Evolutionary conservation across 768 basidiomycete genomes (phyloP).

Genomic region (Coprinopsis sp.): DNA sequence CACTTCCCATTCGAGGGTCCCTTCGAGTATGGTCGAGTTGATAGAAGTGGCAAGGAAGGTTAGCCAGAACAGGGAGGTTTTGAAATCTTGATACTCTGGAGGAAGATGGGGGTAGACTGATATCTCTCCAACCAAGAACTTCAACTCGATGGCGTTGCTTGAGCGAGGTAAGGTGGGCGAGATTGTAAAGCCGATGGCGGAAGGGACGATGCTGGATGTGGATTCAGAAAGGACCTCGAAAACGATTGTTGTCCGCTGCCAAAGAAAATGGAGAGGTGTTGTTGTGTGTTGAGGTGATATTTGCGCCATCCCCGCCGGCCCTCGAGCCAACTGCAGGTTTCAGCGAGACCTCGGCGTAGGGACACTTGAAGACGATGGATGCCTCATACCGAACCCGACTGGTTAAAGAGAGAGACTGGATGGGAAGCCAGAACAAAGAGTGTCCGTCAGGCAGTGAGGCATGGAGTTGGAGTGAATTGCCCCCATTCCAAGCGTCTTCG

Average conservation of each 20-base stretch:
- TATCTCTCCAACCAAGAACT: conserved; percentile 60
- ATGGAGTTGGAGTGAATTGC: conserved; percentile 49
- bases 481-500: conserved; percentile 70
- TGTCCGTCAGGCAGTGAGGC: conserved; percentile 40
- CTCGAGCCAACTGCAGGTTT: conserved; percentile 19
- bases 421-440: conserved; percentile 58
- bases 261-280: conserved; percentile 36
- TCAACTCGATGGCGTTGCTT: conserved; percentile 31
- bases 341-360: conserved; percentile 22
- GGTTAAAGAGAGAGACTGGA: conserved; percentile 56
- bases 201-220: conserved; percentile 15
- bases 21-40: conserved; percentile 17
- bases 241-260: conserved; percentile 47
- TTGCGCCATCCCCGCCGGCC: conserved; percentile 12
- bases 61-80: conserved; percentile 49
- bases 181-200: conserved; percentile 51
- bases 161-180: conserved; percentile 44
- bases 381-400: conserved; percentile 43
- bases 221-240: conserved; percentile 27
- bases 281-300: conserved; percentile 20
- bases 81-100: conserved; percentile 23
- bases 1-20: conserved; percentile 56
- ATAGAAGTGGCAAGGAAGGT: conserved; percentile 28
- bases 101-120: conserved; percentile 45
- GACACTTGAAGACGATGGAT: conserved; percentile 49